A percentile compares a stretch with the other conserved stretches of the same genome.
Conservation (phyloP, 768 basidiomycete species). For the Lentinula boryana region DNA sequence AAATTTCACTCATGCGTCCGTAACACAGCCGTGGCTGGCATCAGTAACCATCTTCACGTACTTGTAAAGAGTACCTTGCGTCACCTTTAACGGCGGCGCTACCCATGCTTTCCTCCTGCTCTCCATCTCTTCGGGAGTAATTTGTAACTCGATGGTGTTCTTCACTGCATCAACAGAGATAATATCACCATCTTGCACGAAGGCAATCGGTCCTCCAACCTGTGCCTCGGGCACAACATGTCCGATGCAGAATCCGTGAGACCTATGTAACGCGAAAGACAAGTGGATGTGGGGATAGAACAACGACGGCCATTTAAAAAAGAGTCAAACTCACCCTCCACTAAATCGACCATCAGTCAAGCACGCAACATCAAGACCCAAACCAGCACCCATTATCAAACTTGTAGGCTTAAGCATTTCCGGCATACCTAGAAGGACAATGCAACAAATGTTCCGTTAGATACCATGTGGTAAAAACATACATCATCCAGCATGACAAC, state of each 20-base stretch:
- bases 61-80: constrained; percentile 81
- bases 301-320: background rate
- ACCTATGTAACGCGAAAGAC: constrained; percentile 41
- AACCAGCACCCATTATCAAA: constrained; percentile 96
- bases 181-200: constrained; percentile 82
- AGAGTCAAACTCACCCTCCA: constrained; percentile 68
- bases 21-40: constrained; percentile 90
- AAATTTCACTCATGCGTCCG: constrained; percentile 55
- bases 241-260: constrained; percentile 94
- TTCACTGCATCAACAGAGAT: constrained; percentile 86
- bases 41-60: constrained; percentile 86
- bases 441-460: background rate
- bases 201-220: constrained; percentile 88
- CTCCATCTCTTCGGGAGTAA: constrained; percentile 76
- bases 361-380: constrained; percentile 94
- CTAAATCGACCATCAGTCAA: constrained; percentile 97
- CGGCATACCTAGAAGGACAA: constrained; percentile 68
- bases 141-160: constrained; percentile 75
- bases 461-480: background rate
- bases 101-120: constrained; percentile 68
- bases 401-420: constrained; percentile 99
- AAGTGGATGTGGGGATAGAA: constrained; percentile 7
- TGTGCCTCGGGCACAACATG: constrained; percentile 97
- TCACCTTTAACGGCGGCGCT: constrained; percentile 80
- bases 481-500: constrained; percentile 2